Conservation (phyloP, 495 filamentous ascomycete genomes). For the Aspergillus bridgeri region DNA sequence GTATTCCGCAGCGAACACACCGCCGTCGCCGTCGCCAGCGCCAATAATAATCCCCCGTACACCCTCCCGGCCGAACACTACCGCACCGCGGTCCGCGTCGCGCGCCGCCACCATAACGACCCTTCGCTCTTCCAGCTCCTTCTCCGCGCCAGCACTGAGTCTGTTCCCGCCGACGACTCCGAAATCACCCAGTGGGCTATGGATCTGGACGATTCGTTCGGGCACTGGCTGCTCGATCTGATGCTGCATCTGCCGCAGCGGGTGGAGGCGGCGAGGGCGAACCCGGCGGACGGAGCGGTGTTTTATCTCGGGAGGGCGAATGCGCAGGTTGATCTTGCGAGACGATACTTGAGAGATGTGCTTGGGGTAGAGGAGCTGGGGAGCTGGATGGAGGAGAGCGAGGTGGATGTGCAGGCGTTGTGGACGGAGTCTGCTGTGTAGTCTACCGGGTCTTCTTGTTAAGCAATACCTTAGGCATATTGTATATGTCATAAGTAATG, state of each 20-base stretch:
- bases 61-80: slow-evolving; percentile 31
- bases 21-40: not conserved
- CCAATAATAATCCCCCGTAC: slow-evolving; percentile 16
- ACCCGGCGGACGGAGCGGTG: slow-evolving; percentile 15
- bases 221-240: slow-evolving; percentile 36
- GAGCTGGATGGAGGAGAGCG: slow-evolving; percentile 28
- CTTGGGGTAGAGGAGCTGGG: slow-evolving; percentile 18
- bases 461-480: too few species aligned
- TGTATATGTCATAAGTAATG: too few species aligned
- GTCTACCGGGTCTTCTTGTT: too few species aligned
- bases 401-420: slow-evolving; percentile 9
- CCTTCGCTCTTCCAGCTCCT: slow-evolving; percentile 31
- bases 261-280: slow-evolving; percentile 12
- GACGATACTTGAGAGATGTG: slow-evolving; percentile 29
- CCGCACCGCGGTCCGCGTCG: slow-evolving; percentile 22
- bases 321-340: slow-evolving; percentile 16
- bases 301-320: slow-evolving; percentile 32
- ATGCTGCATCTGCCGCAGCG: slow-evolving; percentile 30
- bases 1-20: slow-evolving; percentile 21
- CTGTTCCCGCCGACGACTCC: slow-evolving; percentile 29
- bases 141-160: slow-evolving; percentile 40
- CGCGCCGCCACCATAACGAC: slow-evolving; percentile 23
- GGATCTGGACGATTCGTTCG: slow-evolving; percentile 25
- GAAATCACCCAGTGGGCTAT: slow-evolving; percentile 38
- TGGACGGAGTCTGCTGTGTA: not conserved